These are phyloP conservation scores for Talinum fruticosum DNA, from an alignment of 148 eudicot species.

Conservation along the genomic window DNA sequence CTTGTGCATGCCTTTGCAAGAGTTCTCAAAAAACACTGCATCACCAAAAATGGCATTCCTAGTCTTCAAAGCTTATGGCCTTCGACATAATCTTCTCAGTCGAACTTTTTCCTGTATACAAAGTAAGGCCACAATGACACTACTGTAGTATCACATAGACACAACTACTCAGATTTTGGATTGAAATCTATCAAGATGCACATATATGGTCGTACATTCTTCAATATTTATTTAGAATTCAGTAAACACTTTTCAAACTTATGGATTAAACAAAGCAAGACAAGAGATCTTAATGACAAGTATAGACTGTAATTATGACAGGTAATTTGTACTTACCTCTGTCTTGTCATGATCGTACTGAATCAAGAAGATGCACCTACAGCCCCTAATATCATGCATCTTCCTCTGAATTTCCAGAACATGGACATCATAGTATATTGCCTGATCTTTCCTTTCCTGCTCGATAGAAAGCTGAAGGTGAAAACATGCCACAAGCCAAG, in stretches of 20 bases:
- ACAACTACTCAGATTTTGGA: background rate
- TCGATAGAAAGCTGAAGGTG: constrained; percentile 11
- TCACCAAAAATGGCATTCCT: background rate
- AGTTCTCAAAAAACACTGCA: background rate
- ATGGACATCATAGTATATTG: constrained; percentile 73
- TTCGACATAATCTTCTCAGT: constrained; percentile 67
- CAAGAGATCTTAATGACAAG: background rate
- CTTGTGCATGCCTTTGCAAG: no score
- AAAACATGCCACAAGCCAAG: background rate
- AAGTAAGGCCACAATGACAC: background rate
- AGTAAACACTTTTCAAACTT: no score
- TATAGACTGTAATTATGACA: background rate
- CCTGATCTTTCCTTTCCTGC: constrained; percentile 74
- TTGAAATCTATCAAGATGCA: background rate
- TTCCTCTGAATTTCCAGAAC: constrained; percentile 54
- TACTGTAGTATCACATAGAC: background rate
- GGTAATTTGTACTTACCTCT: constrained; percentile 44
- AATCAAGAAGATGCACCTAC: constrained; percentile 86
- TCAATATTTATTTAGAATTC: no score
- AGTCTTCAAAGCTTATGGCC: constrained; percentile 7
- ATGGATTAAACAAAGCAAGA: background rate
- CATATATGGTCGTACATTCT: no score
- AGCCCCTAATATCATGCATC: constrained; percentile 91
- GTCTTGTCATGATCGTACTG: constrained; percentile 65
- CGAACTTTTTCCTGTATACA: constrained; percentile 63